A percentile compares a stretch with the other conserved stretches of the same genome.
Conservation (phyloP, 2,329 filamentous ascomycete species). For the Cercospora sesami region DNA sequence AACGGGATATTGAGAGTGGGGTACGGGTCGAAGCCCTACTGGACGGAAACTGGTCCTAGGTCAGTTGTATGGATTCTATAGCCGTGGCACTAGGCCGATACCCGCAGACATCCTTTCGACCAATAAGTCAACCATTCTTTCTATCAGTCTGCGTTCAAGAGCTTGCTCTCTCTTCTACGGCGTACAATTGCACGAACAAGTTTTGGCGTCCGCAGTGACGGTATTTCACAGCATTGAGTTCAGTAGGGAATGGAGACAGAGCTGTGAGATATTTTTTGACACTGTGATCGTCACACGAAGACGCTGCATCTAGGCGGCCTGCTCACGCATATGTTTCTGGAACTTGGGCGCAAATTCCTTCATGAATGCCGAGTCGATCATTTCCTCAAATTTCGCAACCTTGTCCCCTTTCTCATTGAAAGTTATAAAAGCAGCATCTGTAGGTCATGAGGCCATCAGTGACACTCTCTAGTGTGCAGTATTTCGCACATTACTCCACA, state of each 20-base stretch:
- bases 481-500: not conserved
- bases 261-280: too few relatives aligned
- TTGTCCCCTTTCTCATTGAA: not conserved
- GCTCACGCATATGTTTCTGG: not conserved
- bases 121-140: too few relatives aligned
- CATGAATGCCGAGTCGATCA: not conserved
- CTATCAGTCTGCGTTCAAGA: too few relatives aligned
- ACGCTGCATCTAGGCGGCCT: not conserved
- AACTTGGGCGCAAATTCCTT: not conserved
- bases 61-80: not conserved
- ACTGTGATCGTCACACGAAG: too few relatives aligned
- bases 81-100: not conserved
- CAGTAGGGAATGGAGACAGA: too few relatives aligned
- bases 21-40: not conserved
- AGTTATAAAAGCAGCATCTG: not conserved
- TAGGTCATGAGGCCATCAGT: not conserved
- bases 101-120: too few relatives aligned
- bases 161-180: too few relatives aligned
- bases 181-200: too few relatives aligned
- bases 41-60: not conserved
- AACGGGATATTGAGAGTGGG: not conserved
- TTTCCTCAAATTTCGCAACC: not conserved
- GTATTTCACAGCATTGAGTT: too few relatives aligned
- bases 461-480: not conserved
- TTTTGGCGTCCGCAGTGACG: too few relatives aligned